A percentile compares a stretch with the other conserved stretches of the same genome.
phyloP scores from a whole-genome alignment of 202 grass and related monocot genomes.

The Elaeis oleifera region DNA sequence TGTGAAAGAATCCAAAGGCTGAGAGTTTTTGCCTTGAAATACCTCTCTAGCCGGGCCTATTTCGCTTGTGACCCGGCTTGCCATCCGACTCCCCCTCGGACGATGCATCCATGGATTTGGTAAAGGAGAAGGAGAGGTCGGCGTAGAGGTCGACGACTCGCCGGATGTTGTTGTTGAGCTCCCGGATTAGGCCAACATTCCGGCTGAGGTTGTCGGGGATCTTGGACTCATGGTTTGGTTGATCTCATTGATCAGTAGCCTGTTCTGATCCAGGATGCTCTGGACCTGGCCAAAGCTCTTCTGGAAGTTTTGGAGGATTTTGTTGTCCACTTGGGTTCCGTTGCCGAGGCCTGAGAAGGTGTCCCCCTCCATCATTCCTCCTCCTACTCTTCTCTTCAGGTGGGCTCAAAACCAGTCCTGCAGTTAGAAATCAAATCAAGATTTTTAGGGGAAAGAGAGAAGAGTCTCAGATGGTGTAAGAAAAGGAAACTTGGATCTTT shows the following conservation, averaged over 20 bases:
- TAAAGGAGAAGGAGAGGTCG: conserved; percentile 21
- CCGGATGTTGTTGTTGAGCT: conserved; percentile 24
- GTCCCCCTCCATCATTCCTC: conserved; percentile 14
- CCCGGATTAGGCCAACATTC: conserved; percentile 16
- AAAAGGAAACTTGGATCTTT: too few relatives aligned
- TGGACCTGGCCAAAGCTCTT: conserved; percentile 20
- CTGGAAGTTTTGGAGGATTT: conserved; percentile 7
- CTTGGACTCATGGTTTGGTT: conserved; percentile 23
- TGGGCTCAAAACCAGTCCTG: conserved; percentile 6
- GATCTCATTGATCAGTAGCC: conserved; percentile 21
- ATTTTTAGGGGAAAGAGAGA: too few relatives aligned
- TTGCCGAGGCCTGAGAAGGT: conserved; percentile 8
- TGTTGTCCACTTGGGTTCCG: conserved; percentile 8
- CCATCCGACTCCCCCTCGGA: conserved; percentile 17
- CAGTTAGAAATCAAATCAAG: background rate
- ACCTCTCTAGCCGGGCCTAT: conserved; percentile 5
- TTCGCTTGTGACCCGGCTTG: conserved; percentile 14
- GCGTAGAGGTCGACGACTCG: conserved; percentile 22
- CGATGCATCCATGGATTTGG: conserved; percentile 7
- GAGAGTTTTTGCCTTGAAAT: too few relatives aligned
- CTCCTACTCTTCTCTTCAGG: background rate
- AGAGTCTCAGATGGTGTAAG: too few relatives aligned
- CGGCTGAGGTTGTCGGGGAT: conserved; percentile 22
- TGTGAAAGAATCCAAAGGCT: too few relatives aligned
- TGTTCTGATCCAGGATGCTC: conserved; percentile 23